Evolutionary conservation across 306 rosid genomes (phyloP).

Genomic region (Cucumis hystrix): DNA sequence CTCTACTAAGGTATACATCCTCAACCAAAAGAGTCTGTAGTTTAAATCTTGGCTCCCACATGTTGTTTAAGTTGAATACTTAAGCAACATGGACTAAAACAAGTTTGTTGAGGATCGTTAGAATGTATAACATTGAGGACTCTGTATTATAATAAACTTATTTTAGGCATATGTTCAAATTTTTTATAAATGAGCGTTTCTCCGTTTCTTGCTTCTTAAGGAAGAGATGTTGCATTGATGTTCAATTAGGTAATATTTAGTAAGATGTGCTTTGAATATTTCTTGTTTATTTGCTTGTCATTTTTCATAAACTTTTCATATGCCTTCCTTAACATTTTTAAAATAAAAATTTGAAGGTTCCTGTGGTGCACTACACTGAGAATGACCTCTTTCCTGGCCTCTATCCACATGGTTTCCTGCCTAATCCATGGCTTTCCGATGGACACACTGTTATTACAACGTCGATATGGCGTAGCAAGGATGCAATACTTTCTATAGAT

Average conservation of each 20-base stretch:
- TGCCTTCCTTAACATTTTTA: not conserved
- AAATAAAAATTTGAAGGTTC: conserved; percentile 39
- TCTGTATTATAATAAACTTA: no score
- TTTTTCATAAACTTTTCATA: not conserved
- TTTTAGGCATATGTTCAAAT: not conserved
- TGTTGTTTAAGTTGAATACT: not conserved
- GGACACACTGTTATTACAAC: conserved; percentile 55
- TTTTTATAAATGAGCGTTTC: not conserved
- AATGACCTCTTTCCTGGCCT: conserved; percentile 80
- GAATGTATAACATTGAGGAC: not conserved
- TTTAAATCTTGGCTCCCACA: not conserved
- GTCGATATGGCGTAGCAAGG: conserved; percentile 59
- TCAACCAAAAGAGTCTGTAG: not conserved
- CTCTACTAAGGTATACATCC: not conserved
- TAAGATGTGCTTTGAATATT: not conserved
- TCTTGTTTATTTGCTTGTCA: not conserved
- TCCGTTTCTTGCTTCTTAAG: not conserved
- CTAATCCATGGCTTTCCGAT: conserved; percentile 74
- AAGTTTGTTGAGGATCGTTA: not conserved
- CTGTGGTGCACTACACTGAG: conserved; percentile 58
- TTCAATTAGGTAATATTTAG: not conserved
- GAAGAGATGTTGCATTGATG: not conserved
- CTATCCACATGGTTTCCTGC: conserved; percentile 33
- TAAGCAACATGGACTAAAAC: not conserved
- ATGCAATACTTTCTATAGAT: conserved; percentile 65